Base-by-base conservation (phyloP, 192 early-diverging fungal species). In the Backusella liffmaniae region DNA sequence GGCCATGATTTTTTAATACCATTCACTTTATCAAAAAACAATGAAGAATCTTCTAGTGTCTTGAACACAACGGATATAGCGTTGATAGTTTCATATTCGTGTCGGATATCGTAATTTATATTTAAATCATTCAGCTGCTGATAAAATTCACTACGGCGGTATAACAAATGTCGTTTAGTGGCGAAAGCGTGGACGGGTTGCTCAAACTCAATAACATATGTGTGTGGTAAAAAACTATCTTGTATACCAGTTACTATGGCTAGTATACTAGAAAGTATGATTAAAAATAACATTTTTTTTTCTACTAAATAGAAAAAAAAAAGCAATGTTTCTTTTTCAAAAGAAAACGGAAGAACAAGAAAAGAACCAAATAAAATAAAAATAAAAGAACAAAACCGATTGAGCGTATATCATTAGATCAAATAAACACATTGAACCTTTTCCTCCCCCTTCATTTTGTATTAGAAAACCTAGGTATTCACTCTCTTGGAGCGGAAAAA, bases 1-100 rank as follows among this genome's bases (percentile, higher is more conserved):
- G 82, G 86, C 86, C 85, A 86, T 49, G 85, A 74, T 44, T 77
- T 71, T 78, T 85, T 85, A 42, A 87, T 71, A 6, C 74, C 80
- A 3, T 66, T 35, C 5, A 73, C 44, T 21, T 82, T 70, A 23
- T 69, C 30, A n/a, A 80, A 72, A 46, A 85, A 78, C 10, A 65
- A 70, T 0, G 75, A 9, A 1, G 79, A 80, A 36, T 83, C 72
- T 12, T 82, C 62, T 12, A 70, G 16, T 6, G 80, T 77, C 10
- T 82, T 74, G 32, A 87, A 80, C 2, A 56, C 76, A 34, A 89
- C 65, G 29, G 88, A 80, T 30, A 86, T 80, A 7, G 85, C 83
- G 70, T 86, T 84, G 35, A 89, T 84, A 41, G 83, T 35, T 35
- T 82, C 69, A 32, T 81, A 85, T 56, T 83, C 81, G 41, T 91